Evolutionary conservation across 495 filamentous ascomycete species (phyloP), one percentile per base, ranked within the genome.

Genomic region (Talaromyces stipitatus): DNA sequence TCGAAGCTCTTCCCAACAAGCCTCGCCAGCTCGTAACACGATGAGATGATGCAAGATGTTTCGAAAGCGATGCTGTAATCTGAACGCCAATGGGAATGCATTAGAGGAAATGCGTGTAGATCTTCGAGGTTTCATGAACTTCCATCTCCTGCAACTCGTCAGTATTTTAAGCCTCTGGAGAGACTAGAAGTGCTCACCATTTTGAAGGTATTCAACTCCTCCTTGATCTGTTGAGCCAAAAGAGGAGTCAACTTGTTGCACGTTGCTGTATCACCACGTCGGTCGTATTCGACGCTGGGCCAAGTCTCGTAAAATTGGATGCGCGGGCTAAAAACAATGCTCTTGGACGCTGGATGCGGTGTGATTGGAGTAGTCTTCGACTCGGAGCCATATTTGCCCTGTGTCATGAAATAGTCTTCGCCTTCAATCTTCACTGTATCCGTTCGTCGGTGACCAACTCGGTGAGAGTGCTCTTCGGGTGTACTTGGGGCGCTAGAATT

Each of bases 61-160:
- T 22, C 24, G 36, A 55, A 55, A 55, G 54, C 26, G 36, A 45
- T 55, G 24, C 26, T 50, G 27, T 32, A 36, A 53, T 30, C 33
- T 46, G 28, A 51, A 58, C 33, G 56, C 33, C 45, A 26, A 54
- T 54, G 23, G n/a, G 24, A 52, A 38, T 58, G 56, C 56, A 30
- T 76, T 64, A 99, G 77, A 99, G 96, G 82, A 97, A 99, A 82
- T 99, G 94, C 64, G 94, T 99, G 79, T 97, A 96, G 62, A 96
- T 88, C 73, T 97, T 97, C 55, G 95, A 97, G 69, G 87, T 88
- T 75, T 96, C 91, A 68, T 99, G 94, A 67, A 99, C 94, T 78
- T 97, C 94, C 94, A 99, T 99, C 75, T 99, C 94, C 95, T 98
- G 60, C 23, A 12, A 16, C 5, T 51, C 65, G 61, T 79, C 61